Base-by-base conservation (phyloP, 2,329 filamentous ascomycete species). In the Fusarium sp. region DNA sequence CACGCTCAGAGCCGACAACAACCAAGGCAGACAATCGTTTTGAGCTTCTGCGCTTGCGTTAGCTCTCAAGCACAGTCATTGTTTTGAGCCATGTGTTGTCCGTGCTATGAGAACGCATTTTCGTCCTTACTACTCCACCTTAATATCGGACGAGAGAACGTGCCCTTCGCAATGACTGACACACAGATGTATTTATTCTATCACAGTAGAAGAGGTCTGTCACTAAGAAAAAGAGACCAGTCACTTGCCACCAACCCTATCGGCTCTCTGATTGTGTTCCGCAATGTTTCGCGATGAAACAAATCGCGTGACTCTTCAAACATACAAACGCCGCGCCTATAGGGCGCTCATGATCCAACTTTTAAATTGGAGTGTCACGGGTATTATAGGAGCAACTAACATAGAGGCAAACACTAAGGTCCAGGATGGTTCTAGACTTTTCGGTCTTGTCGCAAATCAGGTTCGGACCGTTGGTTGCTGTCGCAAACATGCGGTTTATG, bases 231-330 rank as follows among this genome's bases (percentile, higher is more conserved):
- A 38, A 51, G n/a, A 38, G n/a, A 56, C 27, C 25, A 32, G 29
- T 50, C 34, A 57, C 14, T 34, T 6, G 18, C 22, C 38, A 51
- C 50, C 30, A 62, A 57, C 53, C 22, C 40, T 15, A 52, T 20
- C 18, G 30, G 20, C 20, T 14, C 1, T 24, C 22, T 15, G 40
- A 43, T 18, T 54, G 50, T 24, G 24, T 46, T 50, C 22, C 32
- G 38, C 43, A 22, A 50, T 44, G 66, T 50, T 56, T 60, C n/a
- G 51, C 25, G 25, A 44, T 67, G 46, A 66, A 66, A 62, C 62
- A 25, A 45, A 32, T 52, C 42, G 43, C 24, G 54, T 51, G 40
- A 44, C 56, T 32, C 25, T 53, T 45, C 43, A 40, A 46, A 38
- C 50, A 22, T 50, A 51, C 42, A 49, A 53, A 61, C 29, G 29